Evolutionary conservation across 345 rosid genomes (phyloP).

Genomic region (Iberis pinnata): DNA sequence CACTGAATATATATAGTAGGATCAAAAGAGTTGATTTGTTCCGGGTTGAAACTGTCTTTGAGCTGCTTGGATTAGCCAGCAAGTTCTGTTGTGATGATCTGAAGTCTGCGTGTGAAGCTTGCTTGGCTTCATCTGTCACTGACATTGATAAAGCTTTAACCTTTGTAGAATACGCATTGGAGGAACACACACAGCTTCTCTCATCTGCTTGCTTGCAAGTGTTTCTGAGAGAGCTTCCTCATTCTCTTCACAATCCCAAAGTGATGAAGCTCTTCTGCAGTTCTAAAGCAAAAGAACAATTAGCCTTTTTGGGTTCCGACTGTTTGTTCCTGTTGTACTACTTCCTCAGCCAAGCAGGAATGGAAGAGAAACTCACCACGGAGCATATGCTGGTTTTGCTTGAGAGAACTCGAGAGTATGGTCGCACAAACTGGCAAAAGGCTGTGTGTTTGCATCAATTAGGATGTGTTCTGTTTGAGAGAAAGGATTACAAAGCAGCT

Average conservation of each 20-base stretch:
- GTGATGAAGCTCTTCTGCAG: conserved; percentile 56
- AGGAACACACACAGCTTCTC: conserved; percentile 59
- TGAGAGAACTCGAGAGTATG: conserved; percentile 61
- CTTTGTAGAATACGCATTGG: conserved; percentile 67
- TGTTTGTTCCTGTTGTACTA: conserved; percentile 72
- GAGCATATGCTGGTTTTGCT: conserved; percentile 44
- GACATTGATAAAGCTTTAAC: conserved; percentile 52
- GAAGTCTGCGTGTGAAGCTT: conserved; percentile 66
- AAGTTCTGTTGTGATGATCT: conserved; percentile 85
- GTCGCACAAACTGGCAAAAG: conserved; percentile 62
- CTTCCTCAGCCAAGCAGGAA: conserved; percentile 72
- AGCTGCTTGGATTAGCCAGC: conserved; percentile 67
- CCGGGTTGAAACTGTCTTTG: conserved; percentile 55
- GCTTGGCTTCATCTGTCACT: conserved; percentile 56
- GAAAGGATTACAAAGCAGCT: conserved; percentile 53
- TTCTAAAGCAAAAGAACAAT: conserved; percentile 50
- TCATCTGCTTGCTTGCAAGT: conserved; percentile 85
- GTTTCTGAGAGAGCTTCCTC: conserved; percentile 68
- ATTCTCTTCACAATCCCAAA: conserved; percentile 38
- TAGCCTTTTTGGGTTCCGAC: conserved; percentile 44
- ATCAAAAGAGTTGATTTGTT: conserved; percentile 48
- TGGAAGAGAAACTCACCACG: conserved; percentile 51
- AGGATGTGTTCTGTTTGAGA: conserved; percentile 65
- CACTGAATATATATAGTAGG: conserved; percentile 68
- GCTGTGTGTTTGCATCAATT: conserved; percentile 70